Conservation (phyloP, 169 alveolate species). For the Neospora caninum region DNA sequence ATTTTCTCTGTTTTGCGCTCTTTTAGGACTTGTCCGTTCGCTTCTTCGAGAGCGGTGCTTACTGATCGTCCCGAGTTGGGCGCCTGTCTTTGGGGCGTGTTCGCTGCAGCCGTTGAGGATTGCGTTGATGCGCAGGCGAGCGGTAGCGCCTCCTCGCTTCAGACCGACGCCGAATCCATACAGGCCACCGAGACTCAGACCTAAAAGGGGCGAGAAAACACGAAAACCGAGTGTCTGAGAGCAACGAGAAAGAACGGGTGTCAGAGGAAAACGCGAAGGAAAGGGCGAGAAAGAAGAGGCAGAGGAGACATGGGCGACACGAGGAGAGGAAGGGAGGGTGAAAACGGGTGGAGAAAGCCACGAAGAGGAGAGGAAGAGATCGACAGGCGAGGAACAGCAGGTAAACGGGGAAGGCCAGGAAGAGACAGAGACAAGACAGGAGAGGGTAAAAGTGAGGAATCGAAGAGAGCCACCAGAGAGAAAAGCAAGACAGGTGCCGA, state of each 20-base stretch:
- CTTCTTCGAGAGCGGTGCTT: neutral
- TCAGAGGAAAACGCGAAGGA: neutral
- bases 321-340: no score
- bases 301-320: neutral
- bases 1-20: no score
- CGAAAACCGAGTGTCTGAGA: no score
- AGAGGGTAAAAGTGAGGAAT: no score
- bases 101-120: constrained; percentile 83
- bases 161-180: constrained; percentile 85
- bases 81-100: constrained; percentile 85
- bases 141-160: constrained; percentile 87
- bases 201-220: constrained; percentile 65
- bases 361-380: no score
- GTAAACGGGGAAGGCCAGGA: no score
- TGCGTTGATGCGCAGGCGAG: constrained; percentile 83
- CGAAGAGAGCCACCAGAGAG: no score
- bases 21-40: no score
- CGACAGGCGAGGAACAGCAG: no score
- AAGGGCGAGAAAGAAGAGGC: neutral
- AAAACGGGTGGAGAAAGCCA: neutral
- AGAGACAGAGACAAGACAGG: no score
- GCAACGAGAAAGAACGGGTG: no score
- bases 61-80: constrained; percentile 62
- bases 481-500: no score
- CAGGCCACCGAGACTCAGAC: constrained; percentile 84